Percentiles rank a stretch among this genome's conserved stretches.
Evolutionary conservation across 257 asterid genomes (phyloP).

Genomic region (Petunia axillaris): DNA sequence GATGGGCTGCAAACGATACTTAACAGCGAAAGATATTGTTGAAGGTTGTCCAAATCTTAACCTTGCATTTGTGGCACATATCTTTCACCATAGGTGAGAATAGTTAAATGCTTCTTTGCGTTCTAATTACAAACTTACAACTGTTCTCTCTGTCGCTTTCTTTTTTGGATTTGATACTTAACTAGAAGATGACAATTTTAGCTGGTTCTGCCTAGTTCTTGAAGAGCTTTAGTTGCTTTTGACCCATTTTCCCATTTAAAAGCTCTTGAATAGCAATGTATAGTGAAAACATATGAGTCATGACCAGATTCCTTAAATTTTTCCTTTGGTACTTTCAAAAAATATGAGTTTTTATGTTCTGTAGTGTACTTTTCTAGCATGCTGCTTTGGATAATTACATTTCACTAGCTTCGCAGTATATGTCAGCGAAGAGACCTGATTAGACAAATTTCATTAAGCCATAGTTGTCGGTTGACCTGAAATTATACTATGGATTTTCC

Average conservation of each 20-base stretch:
- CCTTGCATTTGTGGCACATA: slow-evolving; percentile 94
- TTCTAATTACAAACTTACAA: slow-evolving; percentile 5
- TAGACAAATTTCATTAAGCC: not conserved
- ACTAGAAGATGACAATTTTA: not conserved
- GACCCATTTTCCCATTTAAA: no score
- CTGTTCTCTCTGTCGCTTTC: not conserved
- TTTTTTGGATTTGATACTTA: slow-evolving; percentile 16
- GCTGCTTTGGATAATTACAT: slow-evolving; percentile 13
- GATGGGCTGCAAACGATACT: slow-evolving; percentile 80
- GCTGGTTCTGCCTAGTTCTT: not conserved
- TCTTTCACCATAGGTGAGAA: slow-evolving; percentile 80
- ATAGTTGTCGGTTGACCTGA: not conserved
- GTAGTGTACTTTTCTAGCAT: slow-evolving; percentile 17
- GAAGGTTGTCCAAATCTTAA: slow-evolving; percentile 88
- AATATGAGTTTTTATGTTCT: not conserved
- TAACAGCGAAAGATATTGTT: slow-evolving; percentile 83
- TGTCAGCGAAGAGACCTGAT: not conserved
- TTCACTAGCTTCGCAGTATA: slow-evolving; percentile 3
- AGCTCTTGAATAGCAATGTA: no score
- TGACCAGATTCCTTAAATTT: not conserved
- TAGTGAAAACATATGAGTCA: no score
- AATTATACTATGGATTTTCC: not conserved
- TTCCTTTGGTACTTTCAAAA: not conserved
- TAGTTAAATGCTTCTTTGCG: slow-evolving; percentile 20
- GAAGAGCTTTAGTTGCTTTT: not conserved